A percentile compares a stretch with the other conserved stretches of the same genome.
Conservation (phyloP, 495 filamentous ascomycete species). For the Hyaloscypha hepaticicola region DNA sequence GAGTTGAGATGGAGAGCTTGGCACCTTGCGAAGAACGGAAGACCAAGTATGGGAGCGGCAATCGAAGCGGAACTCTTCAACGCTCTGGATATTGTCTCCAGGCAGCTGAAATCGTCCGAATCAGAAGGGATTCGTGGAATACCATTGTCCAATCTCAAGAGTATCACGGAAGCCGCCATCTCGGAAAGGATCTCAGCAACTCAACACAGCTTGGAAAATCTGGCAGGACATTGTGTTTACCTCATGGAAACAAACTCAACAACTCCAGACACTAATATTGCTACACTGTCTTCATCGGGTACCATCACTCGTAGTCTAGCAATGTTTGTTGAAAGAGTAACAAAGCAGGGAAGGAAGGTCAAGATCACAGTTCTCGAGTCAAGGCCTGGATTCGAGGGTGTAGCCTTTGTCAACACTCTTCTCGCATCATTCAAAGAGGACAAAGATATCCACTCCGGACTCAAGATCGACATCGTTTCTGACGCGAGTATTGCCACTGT, state of each 20-base stretch:
- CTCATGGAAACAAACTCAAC: slow-evolving; percentile 31
- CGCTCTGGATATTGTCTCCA: slow-evolving; percentile 39
- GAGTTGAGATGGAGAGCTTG: slow-evolving; percentile 56
- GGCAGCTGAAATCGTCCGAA: slow-evolving; percentile 32
- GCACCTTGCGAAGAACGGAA: slow-evolving; percentile 63
- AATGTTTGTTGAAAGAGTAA: slow-evolving; percentile 16
- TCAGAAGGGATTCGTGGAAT: neutral
- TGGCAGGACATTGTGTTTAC: slow-evolving; percentile 38
- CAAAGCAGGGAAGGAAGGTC: slow-evolving; percentile 33
- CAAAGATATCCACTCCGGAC: slow-evolving; percentile 16
- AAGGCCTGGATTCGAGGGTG: slow-evolving; percentile 64
- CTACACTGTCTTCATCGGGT: slow-evolving; percentile 61
- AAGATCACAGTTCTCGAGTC: slow-evolving; percentile 64
- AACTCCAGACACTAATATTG: slow-evolving; percentile 38
- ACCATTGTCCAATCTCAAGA: neutral
- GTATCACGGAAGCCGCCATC: neutral
- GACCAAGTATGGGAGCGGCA: slow-evolving; percentile 62
- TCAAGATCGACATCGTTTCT: slow-evolving; percentile 52
- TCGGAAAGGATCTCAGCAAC: slow-evolving; percentile 1
- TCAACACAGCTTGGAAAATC: slow-evolving; percentile 25
- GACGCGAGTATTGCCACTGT: slow-evolving; percentile 61
- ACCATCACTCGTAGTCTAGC: slow-evolving; percentile 47
- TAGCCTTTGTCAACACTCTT: slow-evolving; percentile 50
- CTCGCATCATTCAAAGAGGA: slow-evolving; percentile 35
- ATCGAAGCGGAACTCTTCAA: slow-evolving; percentile 52